These are phyloP conservation scores for Fragilaria crotonensis DNA, from an alignment of 108 stramenopile species.

Conservation along the genomic window DNA sequence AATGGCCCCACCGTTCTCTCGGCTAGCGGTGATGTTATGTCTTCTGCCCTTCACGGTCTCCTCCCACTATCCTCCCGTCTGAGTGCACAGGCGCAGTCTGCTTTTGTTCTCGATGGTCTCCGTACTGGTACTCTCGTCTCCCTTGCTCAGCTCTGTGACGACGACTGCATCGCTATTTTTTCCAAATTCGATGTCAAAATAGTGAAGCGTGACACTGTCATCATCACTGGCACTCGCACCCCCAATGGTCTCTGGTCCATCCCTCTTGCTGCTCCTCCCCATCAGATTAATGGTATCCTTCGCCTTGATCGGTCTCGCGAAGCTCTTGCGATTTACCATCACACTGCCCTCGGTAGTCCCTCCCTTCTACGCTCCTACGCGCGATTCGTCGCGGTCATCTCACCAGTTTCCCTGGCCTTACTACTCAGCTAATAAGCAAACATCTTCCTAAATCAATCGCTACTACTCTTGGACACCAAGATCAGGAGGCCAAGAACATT, in stretches of 20 bases:
- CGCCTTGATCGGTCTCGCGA: too few species aligned
- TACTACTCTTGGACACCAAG: too few species aligned
- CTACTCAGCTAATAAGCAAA: conserved; percentile 10
- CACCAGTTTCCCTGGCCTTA: background rate
- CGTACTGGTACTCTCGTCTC: conserved; percentile 8
- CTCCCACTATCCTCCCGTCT: background rate
- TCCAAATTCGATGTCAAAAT: conserved; percentile 2
- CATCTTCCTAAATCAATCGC: conserved; percentile 8
- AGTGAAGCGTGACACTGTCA: background rate
- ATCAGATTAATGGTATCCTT: conserved; percentile 1
- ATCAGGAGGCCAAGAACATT: too few species aligned
- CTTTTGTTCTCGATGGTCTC: conserved; percentile 5
- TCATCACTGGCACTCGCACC: background rate
- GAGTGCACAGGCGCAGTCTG: background rate
- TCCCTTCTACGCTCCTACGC: too few species aligned
- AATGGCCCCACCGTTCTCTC: background rate
- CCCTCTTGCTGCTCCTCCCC: conserved; percentile 1
- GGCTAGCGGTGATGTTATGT: background rate
- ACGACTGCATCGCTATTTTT: conserved; percentile 11
- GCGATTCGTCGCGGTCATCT: background rate
- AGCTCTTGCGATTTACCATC: too few species aligned
- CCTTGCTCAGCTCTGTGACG: conserved; percentile 16
- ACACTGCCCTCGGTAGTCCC: too few species aligned
- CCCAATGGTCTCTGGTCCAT: conserved; percentile 2
- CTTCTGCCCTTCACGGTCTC: background rate